Percentiles rank a stretch among this genome's conserved stretches.
These are phyloP conservation scores for Dioscorea alata DNA, from an alignment of 106 monocot genomes.

Conservation along the genomic window DNA sequence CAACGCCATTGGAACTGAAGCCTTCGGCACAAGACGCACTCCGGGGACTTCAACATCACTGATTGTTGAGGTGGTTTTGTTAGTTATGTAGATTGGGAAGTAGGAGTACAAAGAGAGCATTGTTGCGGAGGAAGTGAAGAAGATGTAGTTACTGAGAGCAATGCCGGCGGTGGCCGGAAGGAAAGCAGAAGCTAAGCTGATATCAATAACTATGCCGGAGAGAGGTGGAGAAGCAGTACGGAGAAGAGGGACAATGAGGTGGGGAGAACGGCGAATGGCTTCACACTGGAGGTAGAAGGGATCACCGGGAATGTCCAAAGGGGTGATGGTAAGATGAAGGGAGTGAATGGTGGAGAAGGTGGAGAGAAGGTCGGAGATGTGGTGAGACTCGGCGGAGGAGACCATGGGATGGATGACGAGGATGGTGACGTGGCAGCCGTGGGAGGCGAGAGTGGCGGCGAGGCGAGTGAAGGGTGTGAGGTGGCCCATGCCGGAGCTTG, in stretches of 20 bases:
- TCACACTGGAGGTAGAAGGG: not conserved
- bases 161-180: constrained; percentile 9
- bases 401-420: constrained; percentile 31
- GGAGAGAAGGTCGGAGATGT: not conserved
- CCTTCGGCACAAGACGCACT: constrained; percentile 3
- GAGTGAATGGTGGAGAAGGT: not conserved
- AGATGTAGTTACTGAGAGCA: constrained; percentile 24
- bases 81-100: constrained; percentile 15
- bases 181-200: constrained; percentile 25
- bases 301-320: not conserved
- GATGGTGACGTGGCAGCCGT: constrained; percentile 14
- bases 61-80: not conserved
- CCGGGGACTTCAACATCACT: constrained; percentile 30
- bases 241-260: constrained; percentile 29
- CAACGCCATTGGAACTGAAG: constrained; percentile 13
- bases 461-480: not conserved
- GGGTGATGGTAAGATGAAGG: not conserved
- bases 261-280: not conserved
- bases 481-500: constrained; percentile 33
- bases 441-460: not conserved
- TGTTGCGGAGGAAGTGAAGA: constrained; percentile 42
- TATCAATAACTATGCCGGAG: constrained; percentile 31
- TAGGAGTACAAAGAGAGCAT: constrained; percentile 30
- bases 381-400: constrained; percentile 37
- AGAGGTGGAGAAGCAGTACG: constrained; percentile 4